Percentiles rank a stretch among this genome's conserved stretches.
phyloP scores from a whole-genome alignment of 2,329 filamentous ascomycete genomes.

The Scedosporium aurantiacum region DNA sequence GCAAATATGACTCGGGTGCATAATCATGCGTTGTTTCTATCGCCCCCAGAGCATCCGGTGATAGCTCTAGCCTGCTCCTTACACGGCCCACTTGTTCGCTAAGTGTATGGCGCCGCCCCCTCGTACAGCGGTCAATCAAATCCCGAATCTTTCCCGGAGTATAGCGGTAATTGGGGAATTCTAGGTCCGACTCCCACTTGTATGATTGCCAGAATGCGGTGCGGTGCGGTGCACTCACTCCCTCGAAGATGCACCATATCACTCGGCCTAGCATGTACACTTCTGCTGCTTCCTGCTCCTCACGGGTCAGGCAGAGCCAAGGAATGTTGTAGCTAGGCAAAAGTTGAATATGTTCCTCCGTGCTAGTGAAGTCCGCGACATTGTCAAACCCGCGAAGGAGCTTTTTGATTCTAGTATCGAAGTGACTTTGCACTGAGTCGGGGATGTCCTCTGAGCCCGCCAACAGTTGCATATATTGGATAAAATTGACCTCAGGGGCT shows the following conservation, averaged over 20 bases:
- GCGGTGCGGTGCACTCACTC: constrained; percentile 44
- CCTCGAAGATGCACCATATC: constrained; percentile 53
- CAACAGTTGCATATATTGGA: constrained; percentile 46
- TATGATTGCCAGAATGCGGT: constrained; percentile 50
- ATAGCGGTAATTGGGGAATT: constrained; percentile 40
- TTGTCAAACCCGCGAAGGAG: constrained; percentile 36
- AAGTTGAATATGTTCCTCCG: not conserved
- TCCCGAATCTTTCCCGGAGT: constrained; percentile 34
- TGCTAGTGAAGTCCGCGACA: constrained; percentile 8
- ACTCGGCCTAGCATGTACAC: constrained; percentile 53
- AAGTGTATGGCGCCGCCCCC: constrained; percentile 33
- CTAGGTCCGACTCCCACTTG: constrained; percentile 40
- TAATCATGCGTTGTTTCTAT: constrained; percentile 21
- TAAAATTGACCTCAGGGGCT: constrained; percentile 46
- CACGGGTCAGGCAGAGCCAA: constrained; percentile 40
- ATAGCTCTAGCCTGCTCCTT: constrained; percentile 33
- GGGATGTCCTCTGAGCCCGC: constrained; percentile 37
- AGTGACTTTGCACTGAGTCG: constrained; percentile 26
- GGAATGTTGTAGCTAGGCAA: constrained; percentile 30
- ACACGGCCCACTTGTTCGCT: constrained; percentile 32
- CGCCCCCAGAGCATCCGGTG: not conserved
- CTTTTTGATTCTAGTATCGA: constrained; percentile 26
- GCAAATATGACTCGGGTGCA: constrained; percentile 8
- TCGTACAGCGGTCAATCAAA: constrained; percentile 42
- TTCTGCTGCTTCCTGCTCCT: constrained; percentile 45